Base-by-base conservation (phyloP, 768 basidiomycete genomes). In the Gymnopilus dilepis region DNA sequence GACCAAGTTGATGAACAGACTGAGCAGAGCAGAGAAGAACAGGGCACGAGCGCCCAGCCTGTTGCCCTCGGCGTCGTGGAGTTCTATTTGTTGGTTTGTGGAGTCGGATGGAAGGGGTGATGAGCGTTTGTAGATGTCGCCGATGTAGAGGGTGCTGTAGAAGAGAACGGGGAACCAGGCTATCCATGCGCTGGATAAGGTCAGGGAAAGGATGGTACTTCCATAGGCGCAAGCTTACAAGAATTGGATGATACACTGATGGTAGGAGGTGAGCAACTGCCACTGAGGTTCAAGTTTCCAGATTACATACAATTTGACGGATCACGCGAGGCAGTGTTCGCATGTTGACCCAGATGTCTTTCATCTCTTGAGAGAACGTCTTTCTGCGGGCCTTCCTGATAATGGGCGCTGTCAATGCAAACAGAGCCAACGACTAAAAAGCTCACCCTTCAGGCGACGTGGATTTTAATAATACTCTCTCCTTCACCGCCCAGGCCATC, bases 101-200 rank as follows among this genome's bases (percentile, higher is more conserved):
- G 59, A 61, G 6, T 66, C 61, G 2, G 69, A 60, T 11, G 76
- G 62, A 2, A 65, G 30, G 19, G 76, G 71, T 1, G 77, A 80
- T 8, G 80, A 66, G 2, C 76, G 79, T 62, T 87, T 91, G 79
- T 97, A 87, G 11, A 97, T 81, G 67, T 97, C 96, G 11, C 92
- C 92, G 56, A 97, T 83, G 75, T 95, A 98, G 24, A 93, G 78
- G 1, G 91, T 90, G 3, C 88, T 90, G 77, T 94, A 96, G 75
- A 96, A 95, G 1, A 97, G 80, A 24, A 95, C 77, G 0, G 96
- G 95, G 69, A 97, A 97, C 97, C 97, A 98, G 7, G 86, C 91
- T 61, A 95, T 81, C 88, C 88, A 96, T 12, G 87, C 84, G 62
- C 92, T 94, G 58, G 11, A 15, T 17, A 33, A 21, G 9, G 42